These are phyloP conservation scores for Colletotrichum sublineola DNA, from an alignment of 2,329 filamentous ascomycete genomes.

Conservation along the genomic window DNA sequence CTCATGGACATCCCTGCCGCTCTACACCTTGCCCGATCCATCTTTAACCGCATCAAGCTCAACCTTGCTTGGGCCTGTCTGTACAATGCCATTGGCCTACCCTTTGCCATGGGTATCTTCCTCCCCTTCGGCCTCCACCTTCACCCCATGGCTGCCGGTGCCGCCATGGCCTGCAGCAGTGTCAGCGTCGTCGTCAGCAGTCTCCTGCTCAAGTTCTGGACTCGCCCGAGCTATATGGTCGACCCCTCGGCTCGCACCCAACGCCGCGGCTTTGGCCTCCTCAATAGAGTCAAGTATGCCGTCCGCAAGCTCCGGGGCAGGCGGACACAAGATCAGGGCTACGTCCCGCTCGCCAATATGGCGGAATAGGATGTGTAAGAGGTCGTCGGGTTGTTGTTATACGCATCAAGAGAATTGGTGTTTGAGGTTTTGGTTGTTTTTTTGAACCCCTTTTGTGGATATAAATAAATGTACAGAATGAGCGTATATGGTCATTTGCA, in stretches of 20 bases:
- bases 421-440: not conserved
- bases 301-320: slow-evolving; percentile 52
- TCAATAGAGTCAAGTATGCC: slow-evolving; percentile 59
- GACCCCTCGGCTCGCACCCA: slow-evolving; percentile 74
- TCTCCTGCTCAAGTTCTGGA: slow-evolving; percentile 89
- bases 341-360: slow-evolving; percentile 69
- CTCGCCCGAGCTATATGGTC: slow-evolving; percentile 87
- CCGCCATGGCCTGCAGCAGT: slow-evolving; percentile 91
- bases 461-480: not conserved
- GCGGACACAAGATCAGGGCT: slow-evolving; percentile 65
- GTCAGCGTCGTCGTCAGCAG: slow-evolving; percentile 91
- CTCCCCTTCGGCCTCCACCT: slow-evolving; percentile 88
- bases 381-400: not conserved
- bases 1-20: slow-evolving; percentile 93
- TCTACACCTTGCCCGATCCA: slow-evolving; percentile 83
- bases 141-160: slow-evolving; percentile 94
- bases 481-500: not conserved
- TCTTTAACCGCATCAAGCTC: slow-evolving; percentile 93
- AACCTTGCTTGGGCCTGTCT: slow-evolving; percentile 94
- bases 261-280: slow-evolving; percentile 58
- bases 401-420: not conserved
- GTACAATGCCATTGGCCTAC: slow-evolving; percentile 92
- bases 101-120: slow-evolving; percentile 97
- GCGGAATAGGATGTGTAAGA: slow-evolving; percentile 51
- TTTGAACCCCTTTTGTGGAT: slow-evolving; percentile 8